Evolutionary conservation across 306 rosid genomes (phyloP), one percentile per base, ranked within the genome.

Genomic region (Canavalia ensiformis): DNA sequence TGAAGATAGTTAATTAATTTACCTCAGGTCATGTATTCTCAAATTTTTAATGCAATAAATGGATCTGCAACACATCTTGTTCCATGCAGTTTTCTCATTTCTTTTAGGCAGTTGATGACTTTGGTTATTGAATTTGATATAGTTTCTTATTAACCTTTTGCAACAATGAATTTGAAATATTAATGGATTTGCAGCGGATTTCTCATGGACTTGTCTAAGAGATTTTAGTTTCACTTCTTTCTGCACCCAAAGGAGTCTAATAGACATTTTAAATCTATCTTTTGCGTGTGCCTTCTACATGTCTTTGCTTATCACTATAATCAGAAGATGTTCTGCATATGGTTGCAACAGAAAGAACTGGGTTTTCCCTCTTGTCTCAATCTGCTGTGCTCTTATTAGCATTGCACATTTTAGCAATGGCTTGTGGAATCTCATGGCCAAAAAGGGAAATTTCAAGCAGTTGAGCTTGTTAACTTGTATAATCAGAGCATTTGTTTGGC

Each of bases 401-500:
- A 59, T 87, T 84, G 80, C 80, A 30, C 84, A 83, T 83, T 76
- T 89, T 4, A 58, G 58, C 34, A 66, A 59, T 65, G 88, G 87
- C 39, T 81, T 92, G 9, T 79, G 81, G 86, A 77, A 73, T 83
- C 75, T 87, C 34, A 79, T 75, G 13, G 80, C 84, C 74, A 59
- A 49, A 10, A 66, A 0, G 3, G 45, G 52, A 6, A 25, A 35
- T 9, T 68, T 42, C 5, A 34, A 50, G 30, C 74, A 58, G 13
- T 41, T 50, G 55, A 76, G 71, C 55, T 70, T 77, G 77, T 49
- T 86, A 56, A 68, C 50, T 80, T 79, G 8, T 85, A 13, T 86
- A 7, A 35, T 86, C 2, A 82, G 81, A 77, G 87, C 80, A 46
- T 55, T 90, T 3, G 57, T 90, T 80, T 90, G 94, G 94, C 65